Base-by-base conservation (phyloP, 495 filamentous ascomycete species). In the Pyronema omphalodes region DNA sequence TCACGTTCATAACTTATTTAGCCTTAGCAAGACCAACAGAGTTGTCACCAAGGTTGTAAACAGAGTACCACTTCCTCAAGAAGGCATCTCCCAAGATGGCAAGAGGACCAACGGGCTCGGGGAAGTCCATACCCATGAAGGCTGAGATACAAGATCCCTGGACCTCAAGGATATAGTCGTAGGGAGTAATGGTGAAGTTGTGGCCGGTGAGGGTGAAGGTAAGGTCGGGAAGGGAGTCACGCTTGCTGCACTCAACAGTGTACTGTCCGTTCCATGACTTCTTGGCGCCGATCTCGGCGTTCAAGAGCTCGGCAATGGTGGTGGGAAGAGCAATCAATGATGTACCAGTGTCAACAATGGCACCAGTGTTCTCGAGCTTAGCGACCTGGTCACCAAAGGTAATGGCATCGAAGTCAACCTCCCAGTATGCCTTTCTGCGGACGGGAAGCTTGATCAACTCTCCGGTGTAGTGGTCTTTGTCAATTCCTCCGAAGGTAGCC, bases 391-490 rank as follows among this genome's bases (percentile, higher is more conserved):
- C 75, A 56, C 91, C 93, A 57, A 94, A 89, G 46, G 80, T 77
- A 71, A 99, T 88, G 44, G 85, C 73, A 63, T 96, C 83, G 57
- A 96, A 80, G 59, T 96, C 88, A 23, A 96, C 89, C 75, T 99
- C 93, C 93, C 93, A 99, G 76, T 99, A 99, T 39, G 93, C 93
- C 81, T 95, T 95, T 65, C 93, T 85, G 67, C 91, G 81, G 58
- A 99, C 78, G 47, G 89, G 89, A 58, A 99, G 87, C 66, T 83
- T 88, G 56, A 79, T 86, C 63, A 99, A 74, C 69, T 95, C 81
- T 60, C 93, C 93, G 34, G 75, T 81, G 75, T 86, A 96, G 73
- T 86, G 85, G 63, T 72, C 71, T 69, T 87, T 72, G 69, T 96
- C 80, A 54, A 95, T 73, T 64, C 93, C 93, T 70, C 93, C 93